A percentile compares a stretch with the other conserved stretches of the same genome.
These are phyloP conservation scores for Phytophthora capsici DNA, from an alignment of 352 stramenopile genomes.

Conservation along the genomic window DNA sequence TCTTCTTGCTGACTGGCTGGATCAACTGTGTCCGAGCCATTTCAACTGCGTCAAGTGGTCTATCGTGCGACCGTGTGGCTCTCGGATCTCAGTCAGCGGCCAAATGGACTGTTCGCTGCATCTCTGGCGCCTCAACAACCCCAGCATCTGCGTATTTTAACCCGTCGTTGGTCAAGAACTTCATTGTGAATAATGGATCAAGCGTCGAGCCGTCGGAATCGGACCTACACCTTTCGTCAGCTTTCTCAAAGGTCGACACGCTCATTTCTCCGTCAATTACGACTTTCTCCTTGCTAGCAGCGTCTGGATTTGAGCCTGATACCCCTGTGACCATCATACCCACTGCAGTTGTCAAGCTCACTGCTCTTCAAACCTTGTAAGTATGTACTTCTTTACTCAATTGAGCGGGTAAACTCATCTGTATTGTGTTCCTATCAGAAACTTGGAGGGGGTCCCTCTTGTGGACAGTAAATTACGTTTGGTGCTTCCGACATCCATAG, in stretches of 20 bases:
- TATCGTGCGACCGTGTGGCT: slow-evolving; percentile 33
- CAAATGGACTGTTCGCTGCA: slow-evolving; percentile 45
- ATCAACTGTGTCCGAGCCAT: background rate
- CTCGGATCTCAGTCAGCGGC: slow-evolving; percentile 36
- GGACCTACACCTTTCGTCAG: slow-evolving; percentile 44
- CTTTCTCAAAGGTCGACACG: slow-evolving; percentile 40
- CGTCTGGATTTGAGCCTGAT: slow-evolving; percentile 39
- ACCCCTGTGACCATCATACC: slow-evolving; percentile 42
- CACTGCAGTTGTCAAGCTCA: slow-evolving; percentile 50
- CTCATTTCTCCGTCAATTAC: slow-evolving; percentile 49
- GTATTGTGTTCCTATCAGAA: slow-evolving; percentile 23
- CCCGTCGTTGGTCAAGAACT: slow-evolving; percentile 38
- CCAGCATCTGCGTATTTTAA: slow-evolving; percentile 37
- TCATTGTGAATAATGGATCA: slow-evolving; percentile 31
- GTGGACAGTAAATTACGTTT: slow-evolving; percentile 42
- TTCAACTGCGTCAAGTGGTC: slow-evolving; percentile 11
- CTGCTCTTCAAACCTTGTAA: slow-evolving; percentile 52
- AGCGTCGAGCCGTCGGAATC: slow-evolving; percentile 24
- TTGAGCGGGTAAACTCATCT: no score
- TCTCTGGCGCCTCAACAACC: background rate
- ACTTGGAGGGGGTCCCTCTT: slow-evolving; percentile 52
- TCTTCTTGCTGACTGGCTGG: slow-evolving; percentile 7
- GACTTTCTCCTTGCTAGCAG: slow-evolving; percentile 48
- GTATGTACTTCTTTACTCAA: slow-evolving; percentile 10
- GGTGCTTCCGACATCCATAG: slow-evolving; percentile 49